Conservation (phyloP, 108 stramenopile species). For the Cyclotella atomus region DNA sequence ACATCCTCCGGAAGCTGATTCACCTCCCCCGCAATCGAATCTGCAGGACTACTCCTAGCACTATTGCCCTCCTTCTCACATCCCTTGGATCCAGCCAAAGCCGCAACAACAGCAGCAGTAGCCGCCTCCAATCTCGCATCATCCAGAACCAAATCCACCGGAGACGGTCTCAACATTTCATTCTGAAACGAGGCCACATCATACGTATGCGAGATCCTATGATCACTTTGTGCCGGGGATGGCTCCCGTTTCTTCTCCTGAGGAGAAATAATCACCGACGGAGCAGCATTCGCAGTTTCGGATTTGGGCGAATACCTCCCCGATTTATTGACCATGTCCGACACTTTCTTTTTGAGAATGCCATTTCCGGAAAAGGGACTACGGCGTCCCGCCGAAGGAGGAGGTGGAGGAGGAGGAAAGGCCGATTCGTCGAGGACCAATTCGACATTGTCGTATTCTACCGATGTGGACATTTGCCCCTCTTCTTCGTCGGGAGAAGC, state of each 20-base stretch:
- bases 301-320: background rate
- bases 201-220: conserved; percentile 2
- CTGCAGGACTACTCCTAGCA: background rate
- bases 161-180: background rate
- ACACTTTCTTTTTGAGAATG: conserved; percentile 24
- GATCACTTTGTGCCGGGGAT: background rate
- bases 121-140: background rate
- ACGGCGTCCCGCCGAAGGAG: background rate
- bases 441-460: conserved; percentile 38
- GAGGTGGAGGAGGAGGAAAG: background rate
- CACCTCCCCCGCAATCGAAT: conserved; percentile 6
- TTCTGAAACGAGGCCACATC: conserved; percentile 14
- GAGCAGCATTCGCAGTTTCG: background rate
- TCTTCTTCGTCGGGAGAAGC: conserved; percentile 3
- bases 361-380: background rate
- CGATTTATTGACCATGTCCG: conserved; percentile 5
- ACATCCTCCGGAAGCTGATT: background rate
- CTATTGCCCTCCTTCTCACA: background rate
- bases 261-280: background rate
- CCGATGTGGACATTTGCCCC: no score
- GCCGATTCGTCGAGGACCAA: conserved; percentile 30
- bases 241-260: background rate
- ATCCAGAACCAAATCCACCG: no score
- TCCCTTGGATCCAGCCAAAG: no score
- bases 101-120: background rate